Evolutionary conservation across 2,329 filamentous ascomycete species (phyloP).

Genomic region (Aspergillus transmontanensis): DNA sequence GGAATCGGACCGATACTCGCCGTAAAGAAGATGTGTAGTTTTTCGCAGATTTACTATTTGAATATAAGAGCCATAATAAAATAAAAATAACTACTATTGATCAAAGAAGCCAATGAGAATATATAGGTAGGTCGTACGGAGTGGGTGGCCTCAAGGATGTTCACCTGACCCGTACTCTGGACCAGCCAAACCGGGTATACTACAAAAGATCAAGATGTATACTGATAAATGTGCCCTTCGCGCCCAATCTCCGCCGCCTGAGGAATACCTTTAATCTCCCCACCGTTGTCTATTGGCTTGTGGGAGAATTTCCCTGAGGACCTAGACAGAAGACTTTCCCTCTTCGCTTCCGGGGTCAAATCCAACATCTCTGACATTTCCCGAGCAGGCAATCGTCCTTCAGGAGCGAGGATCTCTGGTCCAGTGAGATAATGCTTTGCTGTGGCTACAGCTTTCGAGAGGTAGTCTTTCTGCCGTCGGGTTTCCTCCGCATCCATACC

Average conservation of each 20-base stretch:
- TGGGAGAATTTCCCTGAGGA: conserved; percentile 21
- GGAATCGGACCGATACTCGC: conserved; percentile 2
- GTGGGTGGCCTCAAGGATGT: not conserved
- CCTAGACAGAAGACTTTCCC: conserved; percentile 27
- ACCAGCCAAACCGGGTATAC: conserved; percentile 1
- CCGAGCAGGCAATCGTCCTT: conserved; percentile 36
- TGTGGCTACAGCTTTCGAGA: conserved; percentile 73
- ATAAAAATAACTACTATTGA: not conserved
- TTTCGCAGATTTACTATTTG: not conserved
- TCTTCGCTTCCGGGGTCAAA: conserved; percentile 30
- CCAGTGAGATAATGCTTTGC: conserved; percentile 79
- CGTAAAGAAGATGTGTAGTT: not conserved
- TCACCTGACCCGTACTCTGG: not conserved
- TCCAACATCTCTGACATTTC: conserved; percentile 30
- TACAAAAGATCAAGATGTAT: conserved; percentile 11
- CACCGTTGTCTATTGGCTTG: conserved; percentile 28
- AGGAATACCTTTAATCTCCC: conserved; percentile 66
- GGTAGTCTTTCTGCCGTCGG: conserved; percentile 61
- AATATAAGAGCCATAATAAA: not conserved
- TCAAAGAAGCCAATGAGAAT: not conserved
- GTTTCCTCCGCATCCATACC: conserved; percentile 46
- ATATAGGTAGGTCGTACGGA: not conserved
- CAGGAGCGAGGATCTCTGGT: conserved; percentile 85
- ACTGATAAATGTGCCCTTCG: conserved; percentile 40
- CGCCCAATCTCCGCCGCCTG: conserved; percentile 47